Evolutionary conservation across 441 rosid genomes (phyloP).

Genomic region (Bruguiera hainesii): DNA sequence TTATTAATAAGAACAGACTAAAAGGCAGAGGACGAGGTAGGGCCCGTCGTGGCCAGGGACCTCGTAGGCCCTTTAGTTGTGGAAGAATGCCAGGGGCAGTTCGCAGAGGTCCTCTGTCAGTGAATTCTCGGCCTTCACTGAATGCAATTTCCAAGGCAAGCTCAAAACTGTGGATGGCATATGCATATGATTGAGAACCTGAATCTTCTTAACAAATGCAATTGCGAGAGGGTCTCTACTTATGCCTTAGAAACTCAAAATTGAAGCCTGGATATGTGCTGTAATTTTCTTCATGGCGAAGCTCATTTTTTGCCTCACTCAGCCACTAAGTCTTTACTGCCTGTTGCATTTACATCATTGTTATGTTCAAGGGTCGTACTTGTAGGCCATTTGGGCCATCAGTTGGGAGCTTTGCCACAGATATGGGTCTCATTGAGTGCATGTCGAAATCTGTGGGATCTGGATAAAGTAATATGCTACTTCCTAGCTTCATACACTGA

Average conservation of each 20-base stretch:
- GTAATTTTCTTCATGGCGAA: constrained; percentile 35
- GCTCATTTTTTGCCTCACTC: constrained; percentile 33
- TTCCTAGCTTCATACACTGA: constrained; percentile 24
- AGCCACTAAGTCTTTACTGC: constrained; percentile 28
- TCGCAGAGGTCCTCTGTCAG: constrained; percentile 76
- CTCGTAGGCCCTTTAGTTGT: constrained; percentile 33
- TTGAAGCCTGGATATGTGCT: constrained; percentile 28
- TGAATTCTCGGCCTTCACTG: constrained; percentile 64
- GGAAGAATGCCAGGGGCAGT: constrained; percentile 64
- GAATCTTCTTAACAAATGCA: constrained; percentile 31
- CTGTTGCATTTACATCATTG: constrained; percentile 28
- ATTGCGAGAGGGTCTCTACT: constrained; percentile 32
- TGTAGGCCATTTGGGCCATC: constrained; percentile 34
- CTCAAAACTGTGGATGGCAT: constrained; percentile 58
- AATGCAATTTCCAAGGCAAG: constrained; percentile 92
- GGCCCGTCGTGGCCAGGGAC: constrained; percentile 40
- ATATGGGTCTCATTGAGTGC: constrained; percentile 18
- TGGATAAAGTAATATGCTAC: constrained; percentile 26
- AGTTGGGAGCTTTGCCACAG: constrained; percentile 27
- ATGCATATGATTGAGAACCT: constrained; percentile 42
- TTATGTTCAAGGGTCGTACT: constrained; percentile 29
- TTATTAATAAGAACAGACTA: constrained; percentile 60
- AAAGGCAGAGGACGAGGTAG: constrained; percentile 60
- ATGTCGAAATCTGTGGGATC: constrained; percentile 16
- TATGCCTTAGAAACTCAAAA: constrained; percentile 25